phyloP scores from a whole-genome alignment of 2,329 filamentous ascomycete genomes.

The Cladosporium austrohemisphaericum region DNA sequence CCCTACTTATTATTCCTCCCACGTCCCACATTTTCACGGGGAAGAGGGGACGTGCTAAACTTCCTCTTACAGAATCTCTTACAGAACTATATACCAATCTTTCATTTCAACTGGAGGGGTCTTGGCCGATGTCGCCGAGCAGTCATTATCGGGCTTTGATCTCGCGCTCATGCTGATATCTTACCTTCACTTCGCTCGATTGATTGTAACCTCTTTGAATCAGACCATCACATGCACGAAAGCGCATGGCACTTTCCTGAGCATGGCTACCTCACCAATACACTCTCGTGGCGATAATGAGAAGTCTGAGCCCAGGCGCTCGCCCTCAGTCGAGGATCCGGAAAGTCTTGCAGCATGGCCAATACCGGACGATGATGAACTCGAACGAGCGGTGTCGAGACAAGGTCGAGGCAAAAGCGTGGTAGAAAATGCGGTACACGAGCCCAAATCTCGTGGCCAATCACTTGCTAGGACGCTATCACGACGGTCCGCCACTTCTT shows the following conservation, averaged over 20 bases:
- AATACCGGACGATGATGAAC: slow-evolving; percentile 13
- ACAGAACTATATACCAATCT: slow-evolving; percentile 10
- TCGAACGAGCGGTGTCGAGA: slow-evolving; percentile 5
- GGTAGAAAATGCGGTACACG: background rate
- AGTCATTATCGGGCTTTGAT: background rate
- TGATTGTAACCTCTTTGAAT: no score
- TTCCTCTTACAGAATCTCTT: slow-evolving; percentile 8
- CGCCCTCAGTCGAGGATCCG: slow-evolving; percentile 2
- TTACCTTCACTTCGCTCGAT: no score
- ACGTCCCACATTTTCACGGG: no score
- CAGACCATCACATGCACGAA: no score
- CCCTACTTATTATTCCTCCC: background rate
- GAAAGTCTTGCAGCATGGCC: slow-evolving; percentile 13
- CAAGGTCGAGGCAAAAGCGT: background rate
- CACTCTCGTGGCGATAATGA: background rate
- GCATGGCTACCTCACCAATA: background rate
- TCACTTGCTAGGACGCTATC: slow-evolving; percentile 24
- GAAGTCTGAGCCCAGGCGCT: background rate
- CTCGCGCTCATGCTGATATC: no score
- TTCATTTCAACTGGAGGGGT: background rate
- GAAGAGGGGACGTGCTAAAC: background rate
- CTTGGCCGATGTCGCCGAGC: slow-evolving; percentile 4
- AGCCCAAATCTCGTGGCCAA: background rate
- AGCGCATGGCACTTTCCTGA: no score
- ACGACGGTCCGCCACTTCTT: slow-evolving; percentile 26